A percentile compares a stretch with the other conserved stretches of the same genome.
Conservation (phyloP, 257 asterid species). For the Primulina eburnea region DNA sequence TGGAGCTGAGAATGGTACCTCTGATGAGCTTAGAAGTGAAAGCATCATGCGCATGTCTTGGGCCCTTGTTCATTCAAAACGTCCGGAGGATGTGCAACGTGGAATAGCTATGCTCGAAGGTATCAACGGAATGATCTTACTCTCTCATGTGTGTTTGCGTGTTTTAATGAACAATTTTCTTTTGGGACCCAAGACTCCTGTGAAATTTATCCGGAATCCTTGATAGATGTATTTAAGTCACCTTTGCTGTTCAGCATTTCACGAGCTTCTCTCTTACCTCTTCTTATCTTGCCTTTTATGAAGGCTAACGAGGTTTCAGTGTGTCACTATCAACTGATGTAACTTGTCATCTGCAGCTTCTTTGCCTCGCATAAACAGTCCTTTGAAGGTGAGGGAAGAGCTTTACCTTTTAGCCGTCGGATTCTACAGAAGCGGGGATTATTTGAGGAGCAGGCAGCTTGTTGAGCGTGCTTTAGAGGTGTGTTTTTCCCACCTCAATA, state of each 20-base stretch:
- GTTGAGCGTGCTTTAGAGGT: constrained; percentile 85
- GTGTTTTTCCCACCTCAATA: not conserved
- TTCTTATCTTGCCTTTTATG: not conserved
- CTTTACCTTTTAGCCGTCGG: constrained; percentile 86
- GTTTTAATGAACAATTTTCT: constrained; percentile 1
- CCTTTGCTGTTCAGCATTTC: not conserved
- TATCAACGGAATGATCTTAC: constrained; percentile 22
- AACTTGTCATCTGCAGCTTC: constrained; percentile 58
- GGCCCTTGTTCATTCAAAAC: constrained; percentile 94
- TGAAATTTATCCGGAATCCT: not conserved
- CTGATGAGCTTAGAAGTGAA: constrained; percentile 68
- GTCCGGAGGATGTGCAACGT: constrained; percentile 76
- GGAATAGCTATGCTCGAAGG: constrained; percentile 99
- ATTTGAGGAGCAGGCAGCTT: constrained; percentile 76
- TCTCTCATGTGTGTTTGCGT: not conserved
- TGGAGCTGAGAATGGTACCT: constrained; percentile 74
- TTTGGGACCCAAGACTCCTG: constrained; percentile 1
- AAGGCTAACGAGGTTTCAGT: constrained; percentile 12
- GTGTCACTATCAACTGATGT: constrained; percentile 20
- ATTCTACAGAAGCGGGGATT: constrained; percentile 75
- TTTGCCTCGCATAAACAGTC: constrained; percentile 50
- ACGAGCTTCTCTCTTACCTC: too few species aligned
- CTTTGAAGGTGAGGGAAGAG: constrained; percentile 56
- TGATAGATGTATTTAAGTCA: not conserved
- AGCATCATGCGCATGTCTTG: constrained; percentile 93